These are phyloP conservation scores for Rhizopogon rudus DNA, from an alignment of 768 basidiomycete species.

Conservation along the genomic window DNA sequence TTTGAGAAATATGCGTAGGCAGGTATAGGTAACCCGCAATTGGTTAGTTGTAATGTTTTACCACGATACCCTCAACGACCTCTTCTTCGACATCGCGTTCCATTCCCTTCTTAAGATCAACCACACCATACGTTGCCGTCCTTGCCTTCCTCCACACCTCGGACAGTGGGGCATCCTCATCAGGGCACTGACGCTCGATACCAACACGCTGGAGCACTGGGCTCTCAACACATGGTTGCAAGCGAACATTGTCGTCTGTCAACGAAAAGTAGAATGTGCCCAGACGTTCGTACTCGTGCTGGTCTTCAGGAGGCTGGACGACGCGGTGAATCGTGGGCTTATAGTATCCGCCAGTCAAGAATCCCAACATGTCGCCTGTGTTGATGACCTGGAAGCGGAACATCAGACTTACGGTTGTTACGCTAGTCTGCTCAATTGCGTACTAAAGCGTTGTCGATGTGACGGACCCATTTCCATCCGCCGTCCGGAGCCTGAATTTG, in stretches of 20 bases:
- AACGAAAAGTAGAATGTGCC: conserved; percentile 45
- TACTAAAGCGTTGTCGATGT: conserved; percentile 43
- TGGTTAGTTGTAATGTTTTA: conserved; percentile 43
- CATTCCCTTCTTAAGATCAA: conserved; percentile 21
- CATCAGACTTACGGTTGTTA: neutral
- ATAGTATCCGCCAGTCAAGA: conserved; percentile 44
- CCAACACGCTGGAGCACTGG: conserved; percentile 37
- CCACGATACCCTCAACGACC: conserved; percentile 37
- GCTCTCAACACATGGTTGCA: conserved; percentile 36
- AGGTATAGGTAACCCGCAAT: too few species aligned
- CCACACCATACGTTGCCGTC: conserved; percentile 37
- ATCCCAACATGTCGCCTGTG: conserved; percentile 43
- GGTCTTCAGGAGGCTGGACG: conserved; percentile 43
- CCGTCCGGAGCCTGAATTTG: conserved; percentile 39
- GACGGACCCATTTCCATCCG: conserved; percentile 40
- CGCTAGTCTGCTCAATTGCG: neutral
- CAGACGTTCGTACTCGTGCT: conserved; percentile 35
- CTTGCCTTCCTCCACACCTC: conserved; percentile 36
- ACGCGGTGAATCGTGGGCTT: conserved; percentile 46
- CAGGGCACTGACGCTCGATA: conserved; percentile 26
- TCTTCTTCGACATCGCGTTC: conserved; percentile 42
- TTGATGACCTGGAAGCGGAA: conserved; percentile 32
- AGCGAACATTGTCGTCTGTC: conserved; percentile 37
- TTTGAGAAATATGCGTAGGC: too few species aligned
- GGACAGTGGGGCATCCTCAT: conserved; percentile 36